phyloP scores from a whole-genome alignment of 495 filamentous ascomycete genomes.

The Friedmanniomyces endolithicus region DNA sequence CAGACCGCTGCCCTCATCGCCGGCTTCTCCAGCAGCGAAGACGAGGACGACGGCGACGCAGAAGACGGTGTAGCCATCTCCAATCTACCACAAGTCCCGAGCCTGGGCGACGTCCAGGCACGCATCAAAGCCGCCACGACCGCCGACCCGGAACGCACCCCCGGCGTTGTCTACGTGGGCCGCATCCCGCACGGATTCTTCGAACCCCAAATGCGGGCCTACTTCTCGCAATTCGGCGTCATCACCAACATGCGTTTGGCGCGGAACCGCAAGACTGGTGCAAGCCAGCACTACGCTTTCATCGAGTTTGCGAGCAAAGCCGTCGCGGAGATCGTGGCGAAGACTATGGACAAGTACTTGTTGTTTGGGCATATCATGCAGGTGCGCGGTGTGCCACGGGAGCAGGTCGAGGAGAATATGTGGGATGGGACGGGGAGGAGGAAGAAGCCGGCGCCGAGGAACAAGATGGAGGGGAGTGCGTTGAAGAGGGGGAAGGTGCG shows the following conservation, averaged over 20 bases:
- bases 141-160: conserved; percentile 36
- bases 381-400: conserved; percentile 61
- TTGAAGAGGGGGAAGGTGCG: conserved; percentile 57
- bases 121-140: conserved; percentile 36
- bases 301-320: conserved; percentile 68
- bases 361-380: conserved; percentile 86
- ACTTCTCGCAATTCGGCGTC: conserved; percentile 90
- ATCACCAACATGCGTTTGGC: conserved; percentile 74
- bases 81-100: conserved; percentile 45
- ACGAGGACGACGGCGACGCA: conserved; percentile 31
- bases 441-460: conserved; percentile 78
- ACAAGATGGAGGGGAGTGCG: conserved; percentile 62
- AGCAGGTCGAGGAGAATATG: conserved; percentile 64
- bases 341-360: conserved; percentile 96
- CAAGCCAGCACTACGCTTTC: conserved; percentile 84
- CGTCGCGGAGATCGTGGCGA: conserved; percentile 77
- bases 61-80: conserved; percentile 46
- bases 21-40: conserved; percentile 69
- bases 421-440: conserved; percentile 69
- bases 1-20: conserved; percentile 58
- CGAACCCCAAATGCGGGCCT: conserved; percentile 84
- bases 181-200: conserved; percentile 92
- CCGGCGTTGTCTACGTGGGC: conserved; percentile 77
- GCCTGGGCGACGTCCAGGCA: conserved; percentile 40
- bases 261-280: conserved; percentile 78